Evolutionary conservation across 1,284 basidiomycete genomes (phyloP), one percentile per base, ranked within the genome.

Genomic region (Irpex sp.): DNA sequence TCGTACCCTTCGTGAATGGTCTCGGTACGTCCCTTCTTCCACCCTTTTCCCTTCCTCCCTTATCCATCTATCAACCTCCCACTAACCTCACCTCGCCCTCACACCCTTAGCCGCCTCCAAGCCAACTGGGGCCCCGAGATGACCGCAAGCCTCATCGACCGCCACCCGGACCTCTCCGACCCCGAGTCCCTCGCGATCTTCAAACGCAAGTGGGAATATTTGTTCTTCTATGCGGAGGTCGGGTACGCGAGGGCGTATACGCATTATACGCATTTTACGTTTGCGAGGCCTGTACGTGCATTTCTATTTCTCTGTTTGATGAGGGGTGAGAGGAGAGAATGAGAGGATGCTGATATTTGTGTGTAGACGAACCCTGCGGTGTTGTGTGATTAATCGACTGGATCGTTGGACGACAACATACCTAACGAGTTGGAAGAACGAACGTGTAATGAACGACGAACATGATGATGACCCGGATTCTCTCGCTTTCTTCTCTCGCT

Each of bases 1-100:
- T 5, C 72, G 81, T 5, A 82, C 81, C 5, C 70, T 83, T 10
- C 71, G 81, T 9, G 80, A 81, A 73, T 83, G 81, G 81, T 71
- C 63, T 6, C 52, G 58, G 61, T 64, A 51, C n/a, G 61, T 37
- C 39, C 14, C 10, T 33, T 16, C 39, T n/a, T n/a, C n/a, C n/a
- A n/a, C n/a, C n/a, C n/a, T n/a, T n/a, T n/a, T n/a, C n/a, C n/a
- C n/a, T n/a, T n/a, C 39, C 39, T 16, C 10, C 4, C 39, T 3
- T 42, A 42, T 9, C 2, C 7, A 42, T 42, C 39, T n/a, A 12
- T 42, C 39, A 12, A n/a, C 7, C n/a, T 5, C 39, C 39, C 28
- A 28, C 12, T n/a, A 1, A 42, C 39, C 12, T 45, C 4, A 42
- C 16, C 10, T 42, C 10, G 5, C 39, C 39, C 39, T 45, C 39